These are phyloP conservation scores for Eucalyptus pauciflora DNA, from an alignment of 345 rosid species.

Conservation along the genomic window DNA sequence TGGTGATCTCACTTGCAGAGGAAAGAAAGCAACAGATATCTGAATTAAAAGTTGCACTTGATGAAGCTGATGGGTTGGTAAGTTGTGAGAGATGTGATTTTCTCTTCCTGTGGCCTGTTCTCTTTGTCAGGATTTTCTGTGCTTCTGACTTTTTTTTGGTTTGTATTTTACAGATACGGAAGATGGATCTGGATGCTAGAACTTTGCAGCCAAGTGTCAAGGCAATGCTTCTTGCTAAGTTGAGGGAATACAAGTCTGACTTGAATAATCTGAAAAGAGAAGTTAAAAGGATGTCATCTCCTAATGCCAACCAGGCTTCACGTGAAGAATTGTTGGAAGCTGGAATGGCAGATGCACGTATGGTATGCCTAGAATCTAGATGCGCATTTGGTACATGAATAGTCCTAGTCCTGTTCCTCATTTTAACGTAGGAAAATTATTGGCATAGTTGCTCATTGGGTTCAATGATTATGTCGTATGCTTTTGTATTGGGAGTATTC, in stretches of 20 bases:
- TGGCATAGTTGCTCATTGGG: not conserved
- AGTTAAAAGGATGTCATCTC: slow-evolving; percentile 43
- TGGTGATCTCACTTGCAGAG: slow-evolving; percentile 19
- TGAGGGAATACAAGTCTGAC: slow-evolving; percentile 83
- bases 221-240: slow-evolving; percentile 76
- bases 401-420: not conserved
- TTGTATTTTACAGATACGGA: slow-evolving; percentile 37
- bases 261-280: slow-evolving; percentile 76
- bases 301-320: slow-evolving; percentile 33
- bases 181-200: slow-evolving; percentile 91
- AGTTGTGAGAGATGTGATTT: not conserved
- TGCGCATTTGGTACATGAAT: not conserved
- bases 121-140: not conserved
- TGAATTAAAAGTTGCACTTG: slow-evolving; percentile 65
- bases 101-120: not conserved
- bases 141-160: not conserved
- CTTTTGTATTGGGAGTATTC: not conserved
- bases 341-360: slow-evolving; percentile 35
- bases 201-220: slow-evolving; percentile 71
- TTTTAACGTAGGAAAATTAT: not conserved
- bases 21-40: slow-evolving; percentile 38
- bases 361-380: slow-evolving; percentile 16
- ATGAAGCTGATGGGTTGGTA: slow-evolving; percentile 87
- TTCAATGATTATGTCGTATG: not conserved
- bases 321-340: slow-evolving; percentile 65